Evolutionary conservation across 805 yeast species (phyloP).

Genomic region (Metschnikowia shivogae): DNA sequence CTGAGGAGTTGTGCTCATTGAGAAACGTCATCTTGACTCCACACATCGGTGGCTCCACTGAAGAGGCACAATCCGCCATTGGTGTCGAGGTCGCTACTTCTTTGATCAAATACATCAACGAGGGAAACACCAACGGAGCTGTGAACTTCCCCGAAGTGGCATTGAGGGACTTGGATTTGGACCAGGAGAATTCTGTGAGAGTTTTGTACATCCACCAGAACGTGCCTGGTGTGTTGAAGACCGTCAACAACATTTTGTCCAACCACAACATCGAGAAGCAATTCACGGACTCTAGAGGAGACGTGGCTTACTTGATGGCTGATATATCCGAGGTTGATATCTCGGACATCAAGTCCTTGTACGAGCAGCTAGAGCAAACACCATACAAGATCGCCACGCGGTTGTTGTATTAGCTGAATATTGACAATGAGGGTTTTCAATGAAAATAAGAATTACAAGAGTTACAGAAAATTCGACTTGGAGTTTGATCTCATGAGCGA

Average conservation of each 20-base stretch:
- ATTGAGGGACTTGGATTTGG: conserved; percentile 80
- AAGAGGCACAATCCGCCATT: conserved; percentile 97
- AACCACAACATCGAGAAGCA: conserved; percentile 96
- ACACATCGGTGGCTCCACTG: conserved; percentile 98
- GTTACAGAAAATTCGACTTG: too few relatives aligned
- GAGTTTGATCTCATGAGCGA: too few relatives aligned
- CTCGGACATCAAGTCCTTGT: conserved; percentile 77
- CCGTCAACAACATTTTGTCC: conserved; percentile 92
- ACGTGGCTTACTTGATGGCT: conserved; percentile 96
- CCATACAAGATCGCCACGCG: conserved; percentile 90
- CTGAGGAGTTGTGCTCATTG: conserved; percentile 72
- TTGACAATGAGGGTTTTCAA: neutral
- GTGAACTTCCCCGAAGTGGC: conserved; percentile 99
- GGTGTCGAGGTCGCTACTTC: conserved; percentile 92
- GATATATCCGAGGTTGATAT: conserved; percentile 84
- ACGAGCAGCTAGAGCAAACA: conserved; percentile 82
- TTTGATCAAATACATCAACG: conserved; percentile 86
- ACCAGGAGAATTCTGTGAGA: conserved; percentile 85
- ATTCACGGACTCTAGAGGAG: conserved; percentile 95
- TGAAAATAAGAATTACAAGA: neutral
- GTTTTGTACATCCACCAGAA: conserved; percentile 94
- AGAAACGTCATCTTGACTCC: conserved; percentile 92
- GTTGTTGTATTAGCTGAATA: conserved; percentile 61
- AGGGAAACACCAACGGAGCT: conserved; percentile 91
- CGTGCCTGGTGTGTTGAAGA: conserved; percentile 97